These are phyloP conservation scores for Ophioceras dolichostomum DNA, from an alignment of 2,329 filamentous ascomycete species.

Conservation along the genomic window DNA sequence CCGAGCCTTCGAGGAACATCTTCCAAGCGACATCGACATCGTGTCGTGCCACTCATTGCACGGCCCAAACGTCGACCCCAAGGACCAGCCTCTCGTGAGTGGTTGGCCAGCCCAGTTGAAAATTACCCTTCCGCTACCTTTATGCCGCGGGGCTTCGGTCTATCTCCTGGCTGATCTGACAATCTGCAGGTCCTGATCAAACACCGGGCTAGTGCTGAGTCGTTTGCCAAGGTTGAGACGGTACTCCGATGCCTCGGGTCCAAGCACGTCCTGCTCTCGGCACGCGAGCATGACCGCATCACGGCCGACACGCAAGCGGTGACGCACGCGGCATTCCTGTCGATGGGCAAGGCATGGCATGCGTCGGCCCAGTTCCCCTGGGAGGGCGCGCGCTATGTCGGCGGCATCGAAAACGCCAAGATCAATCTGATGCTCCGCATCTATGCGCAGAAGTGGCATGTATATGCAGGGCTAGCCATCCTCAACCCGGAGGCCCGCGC, in stretches of 20 bases:
- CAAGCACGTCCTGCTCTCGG: constrained; percentile 77
- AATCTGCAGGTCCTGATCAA: constrained; percentile 60
- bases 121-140: not conserved
- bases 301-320: constrained; percentile 97
- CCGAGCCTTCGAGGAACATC: constrained; percentile 77
- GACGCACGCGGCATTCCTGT: constrained; percentile 91
- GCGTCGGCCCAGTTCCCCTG: constrained; percentile 93
- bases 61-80: constrained; percentile 78
- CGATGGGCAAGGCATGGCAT: constrained; percentile 97
- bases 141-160: too few species aligned
- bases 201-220: constrained; percentile 64
- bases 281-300: constrained; percentile 85
- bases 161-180: too few species aligned
- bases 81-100: constrained; percentile 74
- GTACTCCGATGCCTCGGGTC: constrained; percentile 76
- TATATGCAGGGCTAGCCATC: constrained; percentile 94
- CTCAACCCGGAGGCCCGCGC: constrained; percentile 84
- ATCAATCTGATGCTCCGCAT: constrained; percentile 97
- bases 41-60: constrained; percentile 95
- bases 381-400: constrained; percentile 91
- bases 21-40: constrained; percentile 82
- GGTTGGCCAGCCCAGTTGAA: not conserved
- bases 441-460: constrained; percentile 98
- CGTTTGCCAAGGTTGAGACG: constrained; percentile 64
- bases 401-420: constrained; percentile 97